Evolutionary conservation across 805 yeast genomes (phyloP).

Genomic region (Candida khao-thaluensis): DNA sequence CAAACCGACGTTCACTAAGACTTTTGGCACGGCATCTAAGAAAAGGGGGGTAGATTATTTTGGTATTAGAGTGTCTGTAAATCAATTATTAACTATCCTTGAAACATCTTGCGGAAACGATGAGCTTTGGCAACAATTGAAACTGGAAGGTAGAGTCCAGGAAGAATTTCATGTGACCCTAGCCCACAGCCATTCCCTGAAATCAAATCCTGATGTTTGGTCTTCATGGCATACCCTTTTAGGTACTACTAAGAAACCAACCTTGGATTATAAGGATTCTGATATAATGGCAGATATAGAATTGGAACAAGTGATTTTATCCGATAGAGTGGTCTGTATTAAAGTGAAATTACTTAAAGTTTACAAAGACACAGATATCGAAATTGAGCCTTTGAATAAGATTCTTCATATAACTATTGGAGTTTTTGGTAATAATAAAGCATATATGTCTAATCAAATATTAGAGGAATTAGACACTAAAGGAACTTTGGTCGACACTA

Average conservation of each 20-base stretch:
- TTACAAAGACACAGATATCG: not conserved
- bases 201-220: conserved; percentile 9
- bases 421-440: conserved; percentile 13
- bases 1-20: conserved; percentile 49
- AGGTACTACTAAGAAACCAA: conserved; percentile 26
- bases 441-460: conserved; percentile 12
- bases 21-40: conserved; percentile 20
- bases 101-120: conserved; percentile 9
- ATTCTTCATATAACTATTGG: conserved; percentile 16
- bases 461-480: not conserved
- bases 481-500: not conserved
- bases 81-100: conserved; percentile 7
- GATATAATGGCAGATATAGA: conserved; percentile 16
- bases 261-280: conserved; percentile 21
- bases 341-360: conserved; percentile 37
- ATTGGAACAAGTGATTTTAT: conserved; percentile 47
- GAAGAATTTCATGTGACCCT: conserved; percentile 66
- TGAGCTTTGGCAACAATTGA: conserved; percentile 19
- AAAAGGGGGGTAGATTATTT: conserved; percentile 15
- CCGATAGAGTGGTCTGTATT: conserved; percentile 50
- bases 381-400: conserved; percentile 9
- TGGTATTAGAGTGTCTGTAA: conserved; percentile 10
- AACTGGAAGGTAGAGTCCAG: conserved; percentile 43
- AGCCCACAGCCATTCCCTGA: conserved; percentile 39
- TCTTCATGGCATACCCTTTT: conserved; percentile 5